Evolutionary conservation across 2,329 filamentous ascomycete species (phyloP), one percentile per base, ranked within the genome.

Genomic region (Eutypa lata): DNA sequence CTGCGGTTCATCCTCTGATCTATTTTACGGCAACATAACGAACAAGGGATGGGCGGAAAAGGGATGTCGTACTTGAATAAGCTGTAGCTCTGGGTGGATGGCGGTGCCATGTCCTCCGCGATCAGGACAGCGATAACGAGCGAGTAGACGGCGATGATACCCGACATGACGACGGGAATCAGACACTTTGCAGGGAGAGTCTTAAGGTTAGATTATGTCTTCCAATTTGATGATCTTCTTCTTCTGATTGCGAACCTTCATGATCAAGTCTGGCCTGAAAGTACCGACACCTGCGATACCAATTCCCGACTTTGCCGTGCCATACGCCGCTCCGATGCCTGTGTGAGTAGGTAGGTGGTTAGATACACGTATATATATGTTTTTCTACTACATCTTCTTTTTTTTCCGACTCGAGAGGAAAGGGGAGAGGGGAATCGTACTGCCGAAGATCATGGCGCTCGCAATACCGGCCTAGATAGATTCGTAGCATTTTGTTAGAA

Each of bases 131-230:
- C 89, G 63, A 99, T 92, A 66, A 99, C 94, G 63, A 99, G 89
- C 49, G 92, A 90, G 76, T 99, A 99, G 62, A 99, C 94, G 53
- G 94, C 94, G 67, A 99, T 91, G 70, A 99, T 99, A 84, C 94
- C 94, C 64, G 94, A 96, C 94, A 99, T 99, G 78, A 99, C 87
- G 61, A 94, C 89, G 57, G 90, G 89, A 62, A 93, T 92, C 50
- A 93, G 77, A 53, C 88, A 92, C 89, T 91, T 63, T 7, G 18
- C 13, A 45, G 7, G 18, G 8, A 19, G 21, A 4, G 13, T 14
- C 21, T 19, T 37, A 48, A 40, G 18, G 22, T 64, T 61, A 50
- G 61, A 61, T 24, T 33, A 6, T 16, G 38, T 16, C 33, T 4
- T 1, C 13, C n/a, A n/a, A n/a, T n/a, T n/a, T n/a, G n/a, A n/a